phyloP scores from a whole-genome alignment of 1,284 basidiomycete genomes.

The Volvariella surrecta region DNA sequence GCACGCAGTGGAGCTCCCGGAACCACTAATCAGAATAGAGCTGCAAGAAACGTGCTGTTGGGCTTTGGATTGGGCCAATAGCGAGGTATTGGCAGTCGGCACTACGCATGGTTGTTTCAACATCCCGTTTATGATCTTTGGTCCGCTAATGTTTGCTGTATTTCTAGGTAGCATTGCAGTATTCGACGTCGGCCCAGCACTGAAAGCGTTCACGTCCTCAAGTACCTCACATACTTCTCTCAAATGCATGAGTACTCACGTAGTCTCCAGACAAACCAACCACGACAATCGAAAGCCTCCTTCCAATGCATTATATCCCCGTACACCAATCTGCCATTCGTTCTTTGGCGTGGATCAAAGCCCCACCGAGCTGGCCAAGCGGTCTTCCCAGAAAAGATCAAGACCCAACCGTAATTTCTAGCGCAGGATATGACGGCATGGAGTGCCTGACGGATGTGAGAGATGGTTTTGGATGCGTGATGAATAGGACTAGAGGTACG shows the following conservation, averaged over 20 bases:
- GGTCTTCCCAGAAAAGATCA: conserved; percentile 36
- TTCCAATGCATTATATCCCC: conserved; percentile 65
- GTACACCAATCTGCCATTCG: conserved; percentile 77
- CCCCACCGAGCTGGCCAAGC: conserved; percentile 44
- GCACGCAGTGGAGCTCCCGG: conserved; percentile 46
- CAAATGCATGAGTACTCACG: neutral
- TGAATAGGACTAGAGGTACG: conserved; percentile 70
- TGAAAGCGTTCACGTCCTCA: conserved; percentile 23
- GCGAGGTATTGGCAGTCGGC: conserved; percentile 69
- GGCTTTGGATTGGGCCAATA: conserved; percentile 83
- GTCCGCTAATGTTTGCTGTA: conserved; percentile 1
- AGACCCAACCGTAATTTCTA: conserved; percentile 65
- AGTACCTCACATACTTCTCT: conserved; percentile 14
- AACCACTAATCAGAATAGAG: conserved; percentile 63
- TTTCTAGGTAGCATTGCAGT: conserved; percentile 62
- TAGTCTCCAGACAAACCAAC: conserved; percentile 10
- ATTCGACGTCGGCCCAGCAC: conserved; percentile 55
- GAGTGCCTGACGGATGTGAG: conserved; percentile 68
- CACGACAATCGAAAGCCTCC: conserved; percentile 28
- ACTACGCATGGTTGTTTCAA: conserved; percentile 33
- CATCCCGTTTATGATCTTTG: neutral
- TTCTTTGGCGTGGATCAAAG: conserved; percentile 61
- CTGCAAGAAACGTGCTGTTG: conserved; percentile 66
- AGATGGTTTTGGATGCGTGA: conserved; percentile 49
- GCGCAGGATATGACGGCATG: conserved; percentile 73